Base-by-base conservation (phyloP, 129 eudicot species). In the Lonicera japonica region DNA sequence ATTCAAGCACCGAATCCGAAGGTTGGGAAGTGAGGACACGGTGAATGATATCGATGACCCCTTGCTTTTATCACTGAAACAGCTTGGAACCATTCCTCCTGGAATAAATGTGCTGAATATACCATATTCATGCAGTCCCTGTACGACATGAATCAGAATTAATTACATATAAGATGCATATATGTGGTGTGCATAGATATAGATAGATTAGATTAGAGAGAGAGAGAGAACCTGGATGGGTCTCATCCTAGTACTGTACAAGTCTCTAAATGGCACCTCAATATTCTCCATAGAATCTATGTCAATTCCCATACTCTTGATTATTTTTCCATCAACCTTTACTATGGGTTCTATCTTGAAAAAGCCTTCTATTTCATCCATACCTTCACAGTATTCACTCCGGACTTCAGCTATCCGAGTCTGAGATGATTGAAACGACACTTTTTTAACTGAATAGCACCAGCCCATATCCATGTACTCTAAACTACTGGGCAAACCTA, bases 81-180 rank as follows among this genome's bases (percentile, higher is more conserved):
- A 51, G 18, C 45, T 50, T 9, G 58, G 72, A 51, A 58, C 59
- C 45, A 57, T 16, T 5, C 56, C 23, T 8, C 12, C 68, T 23
- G 57, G 75, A 19, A 69, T 24, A 64, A 53, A 69, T 16, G 67
- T 52, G 71, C 71, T 69, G 54, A 17, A 69, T 75, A 75, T 75
- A 52, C 65, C 62, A 17, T 65, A 71, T 60, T 77, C 81, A 19
- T 66, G 65, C 69, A 70, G 24, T 63, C 63, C 68, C 80, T 75
- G 64, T 17, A 13, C 47, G 13, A 67, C 25, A 58, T 43, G 8
- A 43, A 2, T 59, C 22, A 47, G 8, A 54, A 22, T 41, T 9
- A 21, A 45, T 39, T 4, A 39, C 7, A 4, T 39, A 8, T 4
- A 45, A 11, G 8, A 1, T 8, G 8, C 2, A 14, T 4, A 14